Evolutionary conservation across 1,139 yeast genomes (phyloP), one percentile per base, ranked within the genome.

Genomic region (Yarrowia galli): DNA sequence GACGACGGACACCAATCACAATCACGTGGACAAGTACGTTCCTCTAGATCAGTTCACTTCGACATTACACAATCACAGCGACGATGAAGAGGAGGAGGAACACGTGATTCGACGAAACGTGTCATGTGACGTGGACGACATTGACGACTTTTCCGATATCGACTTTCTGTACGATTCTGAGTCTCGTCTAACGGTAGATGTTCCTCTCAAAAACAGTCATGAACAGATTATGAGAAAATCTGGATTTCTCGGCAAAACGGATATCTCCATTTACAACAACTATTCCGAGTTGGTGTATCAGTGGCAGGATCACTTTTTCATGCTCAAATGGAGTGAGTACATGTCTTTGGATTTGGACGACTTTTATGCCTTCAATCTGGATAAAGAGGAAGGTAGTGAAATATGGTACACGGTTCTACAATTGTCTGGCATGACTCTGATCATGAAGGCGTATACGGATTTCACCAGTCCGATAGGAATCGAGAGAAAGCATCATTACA

Each of bases 401-500:
- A 53, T 53, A 4, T 53, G 60, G 60, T 53, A 36, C 32, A 53
- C 60, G 13, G 43, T 36, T 5, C n/a, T 53, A 5, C 60, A 53
- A 13, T 13, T 53, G 12, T 15, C 32, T 22, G 9, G 9, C 2
- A 23, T 16, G 43, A 36, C 60, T 10, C 38, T 53, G 5, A 53
- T 53, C 9, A 53, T 53, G 60, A 53, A 53, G 15, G 60, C 60
- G 4, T 53, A 22, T 8, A 53, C 60, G 0, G 60, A 53, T n/a
- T 53, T 53, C 45, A 53, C 60, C n/a, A 18, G 25, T 22, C 60
- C 60, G 43, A 53, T 53, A 13, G 60, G 60, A 3, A 22, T 53
- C 5, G 60, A 53, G 13, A 8, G 60, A n/a, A 53, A 36, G 22
- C 60, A 53, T 16, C 45, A 53, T 36, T 53, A 53, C 12, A 53